Evolutionary conservation across 2,329 filamentous ascomycete species (phyloP), one percentile per base, ranked within the genome.

Genomic region (Thyridium curvatum): DNA sequence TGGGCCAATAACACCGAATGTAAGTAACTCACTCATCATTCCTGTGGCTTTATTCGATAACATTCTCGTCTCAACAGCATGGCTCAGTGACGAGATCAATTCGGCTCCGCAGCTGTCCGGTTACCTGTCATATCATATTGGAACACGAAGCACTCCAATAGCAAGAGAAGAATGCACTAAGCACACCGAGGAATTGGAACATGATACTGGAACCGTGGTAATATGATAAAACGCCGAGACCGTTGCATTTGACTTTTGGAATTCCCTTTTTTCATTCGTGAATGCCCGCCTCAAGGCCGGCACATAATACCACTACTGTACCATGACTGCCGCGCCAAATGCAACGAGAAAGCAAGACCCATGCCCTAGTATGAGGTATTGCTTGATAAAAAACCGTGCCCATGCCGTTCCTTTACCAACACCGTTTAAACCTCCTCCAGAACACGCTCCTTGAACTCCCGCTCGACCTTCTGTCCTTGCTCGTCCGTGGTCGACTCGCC

Each of bases 391-490:
- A 46, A 58, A 53, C 52, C 55, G 46, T 53, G 58, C 62, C 60
- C 65, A 61, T 64, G 62, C 64, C 61, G 60, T 62, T 54, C 63
- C 64, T 60, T 59, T 60, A 58, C 54, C 55, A 59, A 56, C 45
- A 54, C 56, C 61, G 59, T 74, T 89, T 88, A 97, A 72, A 97
- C 93, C 67, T 80, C 82, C 67, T 94, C 87, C 59, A 96, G 79
- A 62, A 96, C 88, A 62, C 78, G 79, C 83, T 98, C 91, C 86
- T 96, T 95, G 86, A 97, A 98, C 74, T 98, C 91, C 64, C 89
- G 78, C 82, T 97, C 93, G 55, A 94, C 87, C 87, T 96, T 97
- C 74, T 96, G 87, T 60, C 93, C 93, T 66, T 89, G 82, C 73
- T 98, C 93, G 66, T 97, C 90, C 58, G 87, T 90, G 62, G 81